Conservation (phyloP, 495 filamentous ascomycete genomes). For the Penicillium longicatenatum region DNA sequence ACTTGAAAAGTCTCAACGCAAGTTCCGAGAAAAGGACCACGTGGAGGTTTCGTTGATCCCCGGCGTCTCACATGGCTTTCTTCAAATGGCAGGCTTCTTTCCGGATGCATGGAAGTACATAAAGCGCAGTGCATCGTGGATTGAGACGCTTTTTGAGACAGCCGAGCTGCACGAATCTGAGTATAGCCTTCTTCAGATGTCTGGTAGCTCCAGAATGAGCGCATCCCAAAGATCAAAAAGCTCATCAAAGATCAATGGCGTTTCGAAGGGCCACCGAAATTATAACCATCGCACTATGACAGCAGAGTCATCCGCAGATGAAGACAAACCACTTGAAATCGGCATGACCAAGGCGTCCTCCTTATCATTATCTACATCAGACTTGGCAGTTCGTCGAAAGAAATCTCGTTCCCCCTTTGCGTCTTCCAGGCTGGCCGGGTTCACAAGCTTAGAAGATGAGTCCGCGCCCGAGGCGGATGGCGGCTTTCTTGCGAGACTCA, state of each 20-base stretch:
- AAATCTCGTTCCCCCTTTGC: conserved; percentile 24
- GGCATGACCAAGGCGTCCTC: conserved; percentile 48
- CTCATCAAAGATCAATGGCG: not conserved
- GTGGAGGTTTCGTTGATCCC: conserved; percentile 85
- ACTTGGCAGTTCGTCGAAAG: conserved; percentile 11
- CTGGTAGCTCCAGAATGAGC: conserved; percentile 3
- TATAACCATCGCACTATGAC: conserved; percentile 45
- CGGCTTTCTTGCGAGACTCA: conserved; percentile 30
- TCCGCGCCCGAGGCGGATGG: conserved; percentile 7
- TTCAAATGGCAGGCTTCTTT: conserved; percentile 85
- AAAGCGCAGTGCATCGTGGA: conserved; percentile 72
- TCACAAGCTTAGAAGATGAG: conserved; percentile 16
- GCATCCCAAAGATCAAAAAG: conserved; percentile 2
- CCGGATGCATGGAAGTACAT: conserved; percentile 86
- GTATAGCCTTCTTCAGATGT: conserved; percentile 22
- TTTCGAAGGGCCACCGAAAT: conserved; percentile 8
- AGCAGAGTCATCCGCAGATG: conserved; percentile 73
- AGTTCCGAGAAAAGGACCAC: conserved; percentile 73
- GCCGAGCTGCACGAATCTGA: conserved; percentile 42
- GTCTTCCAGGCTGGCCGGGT: conserved; percentile 14
- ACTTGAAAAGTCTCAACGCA: conserved; percentile 48
- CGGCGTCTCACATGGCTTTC: conserved; percentile 86
- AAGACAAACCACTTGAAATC: conserved; percentile 82
- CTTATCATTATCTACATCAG: conserved; percentile 8
- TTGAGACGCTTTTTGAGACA: conserved; percentile 65